A percentile compares a stretch with the other conserved stretches of the same genome.
These are phyloP conservation scores for Brassica juncea DNA, from an alignment of 345 rosid genomes.

Conservation along the genomic window DNA sequence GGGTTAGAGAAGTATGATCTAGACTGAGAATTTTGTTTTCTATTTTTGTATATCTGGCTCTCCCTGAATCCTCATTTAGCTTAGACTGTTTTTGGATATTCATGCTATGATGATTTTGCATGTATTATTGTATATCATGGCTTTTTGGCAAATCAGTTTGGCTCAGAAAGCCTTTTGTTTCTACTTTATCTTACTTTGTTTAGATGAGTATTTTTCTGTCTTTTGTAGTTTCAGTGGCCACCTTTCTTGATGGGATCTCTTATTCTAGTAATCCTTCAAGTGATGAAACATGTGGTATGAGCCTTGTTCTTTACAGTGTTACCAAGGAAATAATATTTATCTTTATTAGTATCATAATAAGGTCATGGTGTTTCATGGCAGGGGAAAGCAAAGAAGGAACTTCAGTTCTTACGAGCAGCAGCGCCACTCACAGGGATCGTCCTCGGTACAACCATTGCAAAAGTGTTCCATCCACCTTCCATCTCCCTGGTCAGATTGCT, in stretches of 20 bases:
- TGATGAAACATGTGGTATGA: constrained; percentile 91
- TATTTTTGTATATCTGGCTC: neutral
- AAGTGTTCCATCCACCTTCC: constrained; percentile 77
- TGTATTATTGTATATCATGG: neutral
- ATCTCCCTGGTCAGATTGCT: constrained; percentile 75
- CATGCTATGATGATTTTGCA: constrained; percentile 9
- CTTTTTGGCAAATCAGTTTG: constrained; percentile 16
- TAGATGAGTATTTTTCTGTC: constrained; percentile 37
- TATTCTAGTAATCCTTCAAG: constrained; percentile 74
- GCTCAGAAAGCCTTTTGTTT: constrained; percentile 13
- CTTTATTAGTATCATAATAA: constrained; percentile 13
- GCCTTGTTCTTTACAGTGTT: constrained; percentile 25
- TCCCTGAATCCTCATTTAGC: neutral
- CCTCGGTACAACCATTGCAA: constrained; percentile 78
- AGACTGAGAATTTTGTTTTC: neutral
- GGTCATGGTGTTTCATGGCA: constrained; percentile 44
- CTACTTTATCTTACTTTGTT: constrained; percentile 27
- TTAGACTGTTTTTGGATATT: constrained; percentile 3
- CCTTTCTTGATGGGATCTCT: constrained; percentile 96
- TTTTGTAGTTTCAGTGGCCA: constrained; percentile 98
- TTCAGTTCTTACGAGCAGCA: constrained; percentile 82
- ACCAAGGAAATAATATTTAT: constrained; percentile 5
- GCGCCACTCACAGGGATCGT: constrained; percentile 94
- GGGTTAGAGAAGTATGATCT: neutral
- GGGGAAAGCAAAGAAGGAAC: constrained; percentile 90